Conservation (phyloP, 768 basidiomycete genomes). For the Mycena capillaripes region DNA sequence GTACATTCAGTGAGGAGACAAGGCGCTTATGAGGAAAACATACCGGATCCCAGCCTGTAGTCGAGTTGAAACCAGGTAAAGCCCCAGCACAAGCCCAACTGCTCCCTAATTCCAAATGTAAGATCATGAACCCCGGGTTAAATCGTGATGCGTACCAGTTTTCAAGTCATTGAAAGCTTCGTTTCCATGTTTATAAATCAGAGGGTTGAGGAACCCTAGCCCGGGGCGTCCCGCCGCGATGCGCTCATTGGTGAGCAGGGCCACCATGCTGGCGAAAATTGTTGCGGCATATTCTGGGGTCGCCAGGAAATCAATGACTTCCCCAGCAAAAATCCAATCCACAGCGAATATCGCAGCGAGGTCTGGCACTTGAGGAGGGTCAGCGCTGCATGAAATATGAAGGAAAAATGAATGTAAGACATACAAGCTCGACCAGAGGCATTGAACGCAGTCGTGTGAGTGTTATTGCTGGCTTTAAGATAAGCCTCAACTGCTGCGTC, state of each 20-base stretch:
- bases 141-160: neutral
- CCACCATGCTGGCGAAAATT: constrained; percentile 13
- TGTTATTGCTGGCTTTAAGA: neutral
- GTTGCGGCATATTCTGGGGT: neutral
- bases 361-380: neutral
- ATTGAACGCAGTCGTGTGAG: neutral
- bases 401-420: neutral
- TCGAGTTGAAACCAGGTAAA: neutral
- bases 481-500: neutral
- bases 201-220: too few relatives aligned
- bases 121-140: neutral
- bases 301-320: neutral
- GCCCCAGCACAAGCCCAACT: neutral
- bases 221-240: too few relatives aligned
- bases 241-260: too few relatives aligned
- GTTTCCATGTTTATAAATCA: constrained; percentile 1
- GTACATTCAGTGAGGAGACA: too few relatives aligned
- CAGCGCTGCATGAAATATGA: neutral
- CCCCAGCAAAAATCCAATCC: neutral
- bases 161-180: neutral
- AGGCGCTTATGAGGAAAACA: too few relatives aligned
- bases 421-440: constrained; percentile 3
- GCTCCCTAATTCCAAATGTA: neutral
- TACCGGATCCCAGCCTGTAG: neutral
- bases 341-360: neutral